phyloP scores from a whole-genome alignment of 1,284 basidiomycete genomes.

The Cryptococcus sp. region DNA sequence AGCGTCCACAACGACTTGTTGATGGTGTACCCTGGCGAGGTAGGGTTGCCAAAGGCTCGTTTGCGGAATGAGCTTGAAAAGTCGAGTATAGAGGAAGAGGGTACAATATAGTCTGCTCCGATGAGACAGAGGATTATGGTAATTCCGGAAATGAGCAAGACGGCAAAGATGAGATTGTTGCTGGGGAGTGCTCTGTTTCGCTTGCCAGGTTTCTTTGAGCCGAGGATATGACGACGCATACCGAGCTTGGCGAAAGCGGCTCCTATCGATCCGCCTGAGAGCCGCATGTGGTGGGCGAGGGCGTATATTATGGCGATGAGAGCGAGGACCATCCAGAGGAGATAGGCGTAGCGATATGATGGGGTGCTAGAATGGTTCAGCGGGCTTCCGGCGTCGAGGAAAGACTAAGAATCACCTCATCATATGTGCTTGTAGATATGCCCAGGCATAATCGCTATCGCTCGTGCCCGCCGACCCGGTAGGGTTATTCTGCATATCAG shows the following conservation, averaged over 20 bases:
- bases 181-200: constrained; percentile 57
- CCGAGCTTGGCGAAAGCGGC: constrained; percentile 36
- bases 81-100: constrained; percentile 53
- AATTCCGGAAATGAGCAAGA: constrained; percentile 49
- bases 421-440: constrained; percentile 41
- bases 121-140: constrained; percentile 54
- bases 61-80: constrained; percentile 30
- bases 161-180: constrained; percentile 56
- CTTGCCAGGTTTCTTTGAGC: constrained; percentile 15
- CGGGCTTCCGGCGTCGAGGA: neutral
- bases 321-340: constrained; percentile 39
- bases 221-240: constrained; percentile 28
- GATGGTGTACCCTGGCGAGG: constrained; percentile 57
- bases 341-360: constrained; percentile 43
- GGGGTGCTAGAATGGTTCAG: constrained; percentile 30
- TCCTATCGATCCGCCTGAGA: constrained; percentile 33
- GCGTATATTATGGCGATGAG: constrained; percentile 31
- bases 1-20: constrained; percentile 71
- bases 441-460: constrained; percentile 31
- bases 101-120: constrained; percentile 70
- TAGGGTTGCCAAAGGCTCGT: constrained; percentile 10
- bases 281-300: constrained; percentile 38
- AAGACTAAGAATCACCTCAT: constrained; percentile 29
- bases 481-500: constrained; percentile 21
- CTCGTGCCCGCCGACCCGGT: constrained; percentile 27